phyloP scores from a whole-genome alignment of 306 rosid species.

The Vachellia collinsii region DNA sequence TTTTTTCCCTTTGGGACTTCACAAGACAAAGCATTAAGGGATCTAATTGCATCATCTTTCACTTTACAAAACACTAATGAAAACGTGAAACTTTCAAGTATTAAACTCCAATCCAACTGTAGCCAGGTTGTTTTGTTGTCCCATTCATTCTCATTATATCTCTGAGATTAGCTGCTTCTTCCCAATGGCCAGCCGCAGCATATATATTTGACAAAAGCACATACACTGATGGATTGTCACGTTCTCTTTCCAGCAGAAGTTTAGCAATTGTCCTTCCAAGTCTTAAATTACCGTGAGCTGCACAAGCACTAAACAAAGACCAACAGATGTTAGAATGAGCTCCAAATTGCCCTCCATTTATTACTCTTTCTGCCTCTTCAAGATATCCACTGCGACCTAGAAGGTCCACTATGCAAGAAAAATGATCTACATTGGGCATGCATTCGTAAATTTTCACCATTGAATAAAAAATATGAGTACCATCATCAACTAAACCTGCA shows the following conservation, averaged over 20 bases:
- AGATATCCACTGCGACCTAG: conserved; percentile 75
- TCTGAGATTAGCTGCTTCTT: conserved; percentile 74
- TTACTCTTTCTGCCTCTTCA: conserved; percentile 69
- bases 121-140: conserved; percentile 64
- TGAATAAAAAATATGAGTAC: conserved; percentile 53
- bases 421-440: conserved; percentile 66
- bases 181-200: conserved; percentile 79
- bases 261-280: conserved; percentile 66
- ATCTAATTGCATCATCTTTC: background rate
- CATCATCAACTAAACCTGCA: conserved; percentile 70
- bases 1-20: background rate
- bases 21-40: background rate
- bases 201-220: conserved; percentile 76
- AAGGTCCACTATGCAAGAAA: conserved; percentile 80
- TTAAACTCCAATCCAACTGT: conserved; percentile 68
- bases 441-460: conserved; percentile 58
- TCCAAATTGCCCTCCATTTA: conserved; percentile 51
- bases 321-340: conserved; percentile 70
- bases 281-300: conserved; percentile 69
- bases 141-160: conserved; percentile 51
- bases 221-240: conserved; percentile 65
- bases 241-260: conserved; percentile 64
- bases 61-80: background rate
- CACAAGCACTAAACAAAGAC: conserved; percentile 87
- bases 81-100: conserved; percentile 3